Conservation (phyloP, 768 basidiomycete species). For the Mycena kentingensis region DNA sequence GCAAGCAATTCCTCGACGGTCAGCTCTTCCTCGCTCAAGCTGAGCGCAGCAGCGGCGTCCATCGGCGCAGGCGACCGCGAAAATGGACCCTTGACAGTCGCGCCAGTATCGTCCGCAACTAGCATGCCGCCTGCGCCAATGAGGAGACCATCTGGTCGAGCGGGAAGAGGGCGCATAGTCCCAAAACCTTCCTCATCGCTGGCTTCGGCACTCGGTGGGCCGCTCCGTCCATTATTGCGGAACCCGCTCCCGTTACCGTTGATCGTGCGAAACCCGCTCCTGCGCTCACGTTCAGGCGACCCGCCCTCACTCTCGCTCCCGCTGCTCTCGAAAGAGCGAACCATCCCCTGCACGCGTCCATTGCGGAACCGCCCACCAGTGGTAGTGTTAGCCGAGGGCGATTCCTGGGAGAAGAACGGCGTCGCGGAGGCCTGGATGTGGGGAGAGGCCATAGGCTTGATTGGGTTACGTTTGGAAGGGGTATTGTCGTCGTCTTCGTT, state of each 20-base stretch:
- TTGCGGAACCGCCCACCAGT: conserved; percentile 11
- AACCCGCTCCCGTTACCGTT: conserved; percentile 8
- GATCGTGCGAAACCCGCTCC: conserved; percentile 6
- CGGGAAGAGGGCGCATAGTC: not conserved
- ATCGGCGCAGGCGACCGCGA: not conserved
- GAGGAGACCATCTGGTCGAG: not conserved
- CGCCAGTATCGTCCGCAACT: conserved; percentile 5
- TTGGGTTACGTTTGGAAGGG: conserved; percentile 1
- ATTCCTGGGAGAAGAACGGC: conserved; percentile 1
- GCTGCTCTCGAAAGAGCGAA: conserved; percentile 22
- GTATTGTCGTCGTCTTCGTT: conserved; percentile 9
- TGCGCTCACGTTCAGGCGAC: conserved; percentile 11
- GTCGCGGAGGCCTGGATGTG: conserved; percentile 8
- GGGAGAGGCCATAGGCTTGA: not conserved
- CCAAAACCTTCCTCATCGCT: not conserved
- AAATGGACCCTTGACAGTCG: conserved; percentile 3
- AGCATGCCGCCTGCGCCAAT: not conserved
- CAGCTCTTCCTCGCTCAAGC: conserved; percentile 15
- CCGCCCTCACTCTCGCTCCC: conserved; percentile 18
- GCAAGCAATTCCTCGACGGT: conserved; percentile 22
- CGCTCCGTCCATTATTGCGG: not conserved
- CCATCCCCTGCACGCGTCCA: conserved; percentile 22
- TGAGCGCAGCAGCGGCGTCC: not conserved
- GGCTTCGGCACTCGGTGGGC: not conserved
- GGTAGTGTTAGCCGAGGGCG: not conserved